Evolutionary conservation across 495 filamentous ascomycete species (phyloP), one percentile per base, ranked within the genome.

Genomic region (Trypethelium eluteriae): DNA sequence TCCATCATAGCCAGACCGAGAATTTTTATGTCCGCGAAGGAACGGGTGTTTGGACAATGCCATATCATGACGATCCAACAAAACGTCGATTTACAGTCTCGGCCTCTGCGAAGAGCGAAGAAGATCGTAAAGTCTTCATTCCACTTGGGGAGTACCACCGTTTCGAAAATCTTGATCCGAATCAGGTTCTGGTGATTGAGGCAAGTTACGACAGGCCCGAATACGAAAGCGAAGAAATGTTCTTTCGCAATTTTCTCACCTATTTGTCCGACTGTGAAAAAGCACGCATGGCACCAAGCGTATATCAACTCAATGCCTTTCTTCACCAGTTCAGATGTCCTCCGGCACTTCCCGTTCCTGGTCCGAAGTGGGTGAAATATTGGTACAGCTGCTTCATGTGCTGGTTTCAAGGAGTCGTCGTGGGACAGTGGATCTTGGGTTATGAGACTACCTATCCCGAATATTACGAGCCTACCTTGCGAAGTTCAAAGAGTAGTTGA

Each of bases 301-400:
- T 59, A 7, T 59, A 35, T 36, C 53, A 59, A 14, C 18, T 59
- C 7, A 59, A 59, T 36, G 25, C 53, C 7, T 35, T 59, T 59
- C 32, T 34, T 7, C 18, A 59, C 10, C 7, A 7, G 6, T 59
- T 59, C 32, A 7, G 14, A 36, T 7, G 25, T 7, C 53, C 53
- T 36, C 32, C 32, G 7, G 32, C 53, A 11, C 14, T 36, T 7
- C 32, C 14, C 5, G 36, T 59, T 7, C 25, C 18, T 36, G 18
- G 53, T 36, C 53, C 53, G 32, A 36, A 59, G 25, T 59, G 53
- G 53, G 25, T 59, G 25, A 36, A 34, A 36, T 59, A 59, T 36
- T 59, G 53, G 4, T 59, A 14, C 49, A 53, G 49, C 49, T 59
- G 53, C 32, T 36, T 59, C 32, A 36, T 59, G 53, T 36, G 53